A percentile compares a stretch with the other conserved stretches of the same genome.
Evolutionary conservation across 371 early-diverging fungal genomes (phyloP).

Genomic region (Capillidium heterosporum): DNA sequence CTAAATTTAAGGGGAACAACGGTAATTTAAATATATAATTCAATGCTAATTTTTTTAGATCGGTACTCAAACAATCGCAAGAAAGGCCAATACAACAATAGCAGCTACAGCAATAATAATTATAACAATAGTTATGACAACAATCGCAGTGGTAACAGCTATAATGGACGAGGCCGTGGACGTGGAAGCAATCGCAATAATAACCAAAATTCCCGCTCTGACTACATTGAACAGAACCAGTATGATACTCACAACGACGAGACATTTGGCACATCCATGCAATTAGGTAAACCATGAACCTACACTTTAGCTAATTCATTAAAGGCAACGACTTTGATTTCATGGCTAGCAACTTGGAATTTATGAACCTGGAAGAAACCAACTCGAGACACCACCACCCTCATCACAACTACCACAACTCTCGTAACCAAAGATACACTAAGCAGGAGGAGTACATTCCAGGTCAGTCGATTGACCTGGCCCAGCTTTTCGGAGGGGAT

Average conservation of each 20-base stretch:
- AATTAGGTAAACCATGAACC: not conserved
- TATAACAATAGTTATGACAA: too few species aligned
- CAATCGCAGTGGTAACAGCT: too few species aligned
- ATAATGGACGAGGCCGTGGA: not conserved
- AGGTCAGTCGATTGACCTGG: constrained; percentile 1
- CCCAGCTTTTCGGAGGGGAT: not conserved
- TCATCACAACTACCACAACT: not conserved
- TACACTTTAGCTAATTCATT: not conserved
- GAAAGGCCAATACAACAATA: too few species aligned
- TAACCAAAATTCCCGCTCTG: too few species aligned
- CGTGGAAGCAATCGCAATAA: not conserved
- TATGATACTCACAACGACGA: not conserved
- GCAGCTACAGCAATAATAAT: too few species aligned
- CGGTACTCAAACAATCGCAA: too few species aligned
- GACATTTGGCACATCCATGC: not conserved
- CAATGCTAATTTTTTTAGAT: too few species aligned
- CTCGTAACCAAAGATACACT: not conserved
- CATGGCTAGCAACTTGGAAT: not conserved
- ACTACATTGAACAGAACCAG: too few species aligned
- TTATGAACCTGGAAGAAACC: not conserved
- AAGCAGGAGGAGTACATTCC: not conserved
- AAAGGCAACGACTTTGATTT: not conserved
- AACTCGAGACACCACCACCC: not conserved
- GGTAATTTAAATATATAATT: not conserved
- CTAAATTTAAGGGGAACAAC: not conserved